phyloP scores from a whole-genome alignment of 176 grass and related monocot species.

The Otatea glauca region DNA sequence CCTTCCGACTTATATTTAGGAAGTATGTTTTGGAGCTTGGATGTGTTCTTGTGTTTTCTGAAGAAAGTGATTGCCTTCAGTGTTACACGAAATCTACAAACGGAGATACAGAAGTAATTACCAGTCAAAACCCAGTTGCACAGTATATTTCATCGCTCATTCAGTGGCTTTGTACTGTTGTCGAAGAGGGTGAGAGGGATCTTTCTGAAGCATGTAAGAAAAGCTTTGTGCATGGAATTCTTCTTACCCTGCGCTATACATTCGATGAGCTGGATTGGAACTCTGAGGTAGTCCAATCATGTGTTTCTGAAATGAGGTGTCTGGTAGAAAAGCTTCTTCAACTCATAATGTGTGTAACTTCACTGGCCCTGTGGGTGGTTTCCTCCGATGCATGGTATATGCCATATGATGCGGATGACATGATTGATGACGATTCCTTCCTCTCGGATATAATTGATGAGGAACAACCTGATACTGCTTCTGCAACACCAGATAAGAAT shows the following conservation, averaged over 20 bases:
- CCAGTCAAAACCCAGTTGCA: slow-evolving; percentile 60
- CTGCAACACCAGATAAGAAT: slow-evolving; percentile 50
- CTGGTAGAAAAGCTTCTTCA: slow-evolving; percentile 86
- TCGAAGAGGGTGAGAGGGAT: slow-evolving; percentile 87
- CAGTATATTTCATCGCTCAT: slow-evolving; percentile 76
- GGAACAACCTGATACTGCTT: slow-evolving; percentile 50
- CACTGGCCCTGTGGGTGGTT: slow-evolving; percentile 90
- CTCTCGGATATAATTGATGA: slow-evolving; percentile 63
- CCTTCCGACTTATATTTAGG: slow-evolving; percentile 88
- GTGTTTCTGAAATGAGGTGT: slow-evolving; percentile 66
- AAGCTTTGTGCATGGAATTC: slow-evolving; percentile 92
- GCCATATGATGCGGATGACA: slow-evolving; percentile 86
- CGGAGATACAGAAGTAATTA: slow-evolving; percentile 50
- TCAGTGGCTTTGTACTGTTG: slow-evolving; percentile 77
- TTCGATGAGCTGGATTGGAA: slow-evolving; percentile 99
- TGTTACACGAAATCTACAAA: slow-evolving; percentile 51
- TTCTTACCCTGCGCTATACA: slow-evolving; percentile 89
- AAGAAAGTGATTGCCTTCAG: slow-evolving; percentile 56
- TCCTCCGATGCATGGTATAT: slow-evolving; percentile 92
- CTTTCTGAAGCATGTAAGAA: slow-evolving; percentile 88
- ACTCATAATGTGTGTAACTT: slow-evolving; percentile 86
- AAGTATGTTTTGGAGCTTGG: slow-evolving; percentile 95
- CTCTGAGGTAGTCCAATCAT: slow-evolving; percentile 60
- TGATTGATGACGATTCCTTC: slow-evolving; percentile 72
- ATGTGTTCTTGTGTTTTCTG: slow-evolving; percentile 65